phyloP scores from a whole-genome alignment of 2,329 filamentous ascomycete genomes.

The Colletotrichum sp. region DNA sequence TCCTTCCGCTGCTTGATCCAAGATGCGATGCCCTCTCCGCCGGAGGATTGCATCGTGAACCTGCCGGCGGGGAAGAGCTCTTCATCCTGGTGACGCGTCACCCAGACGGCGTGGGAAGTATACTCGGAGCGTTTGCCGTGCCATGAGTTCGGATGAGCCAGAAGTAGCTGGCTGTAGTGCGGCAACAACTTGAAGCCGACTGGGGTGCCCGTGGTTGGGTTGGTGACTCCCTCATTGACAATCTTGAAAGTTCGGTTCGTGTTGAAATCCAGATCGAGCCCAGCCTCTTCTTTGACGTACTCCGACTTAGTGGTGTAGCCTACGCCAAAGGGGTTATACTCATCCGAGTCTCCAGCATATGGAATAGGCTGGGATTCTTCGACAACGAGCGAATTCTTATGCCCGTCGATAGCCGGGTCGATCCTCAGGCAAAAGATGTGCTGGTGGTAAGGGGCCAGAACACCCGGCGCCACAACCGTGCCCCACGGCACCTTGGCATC shows the following conservation, averaged over 20 bases:
- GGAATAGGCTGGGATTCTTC: constrained; percentile 49
- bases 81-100: constrained; percentile 47
- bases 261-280: constrained; percentile 55
- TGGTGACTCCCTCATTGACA: constrained; percentile 47
- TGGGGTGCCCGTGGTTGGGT: constrained; percentile 46
- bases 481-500: constrained; percentile 61
- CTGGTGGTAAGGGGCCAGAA: constrained; percentile 70
- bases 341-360: constrained; percentile 24
- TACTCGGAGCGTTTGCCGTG: constrained; percentile 48
- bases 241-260: constrained; percentile 55
- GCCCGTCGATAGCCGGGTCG: constrained; percentile 64
- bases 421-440: constrained; percentile 71
- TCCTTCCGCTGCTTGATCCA: constrained; percentile 40
- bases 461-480: constrained; percentile 68
- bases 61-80: constrained; percentile 48
- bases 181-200: constrained; percentile 53
- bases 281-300: constrained; percentile 45
- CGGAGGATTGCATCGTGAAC: constrained; percentile 53
- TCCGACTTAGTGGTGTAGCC: constrained; percentile 48
- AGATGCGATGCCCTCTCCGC: constrained; percentile 42
- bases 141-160: constrained; percentile 42
- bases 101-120: constrained; percentile 48
- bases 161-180: constrained; percentile 49
- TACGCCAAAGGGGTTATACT: constrained; percentile 57
- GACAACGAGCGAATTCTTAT: constrained; percentile 55